These are phyloP conservation scores for Colletotrichum orchidophilum DNA, from an alignment of 2,329 filamentous ascomycete genomes.

Conservation along the genomic window DNA sequence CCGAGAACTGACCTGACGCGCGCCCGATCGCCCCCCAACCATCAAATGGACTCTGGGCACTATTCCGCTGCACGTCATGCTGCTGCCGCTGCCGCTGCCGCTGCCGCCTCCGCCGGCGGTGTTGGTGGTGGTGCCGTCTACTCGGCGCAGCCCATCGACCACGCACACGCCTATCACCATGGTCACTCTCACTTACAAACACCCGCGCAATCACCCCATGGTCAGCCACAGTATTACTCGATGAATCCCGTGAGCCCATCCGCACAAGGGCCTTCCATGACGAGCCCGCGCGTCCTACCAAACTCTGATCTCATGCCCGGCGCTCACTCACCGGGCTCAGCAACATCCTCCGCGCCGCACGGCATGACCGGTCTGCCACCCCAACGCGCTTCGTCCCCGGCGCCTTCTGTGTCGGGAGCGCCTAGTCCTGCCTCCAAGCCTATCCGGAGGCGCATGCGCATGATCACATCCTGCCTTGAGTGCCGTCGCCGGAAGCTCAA, in stretches of 20 bases:
- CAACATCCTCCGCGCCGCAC: conserved; percentile 15
- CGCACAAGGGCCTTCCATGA: conserved; percentile 13
- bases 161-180: conserved; percentile 18
- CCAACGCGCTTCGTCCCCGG: conserved; percentile 6
- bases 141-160: conserved; percentile 18
- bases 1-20: conserved; percentile 19
- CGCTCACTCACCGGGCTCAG: conserved; percentile 23
- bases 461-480: conserved; percentile 76
- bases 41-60: conserved; percentile 28
- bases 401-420: conserved; percentile 6
- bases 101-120: neutral
- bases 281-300: conserved; percentile 28
- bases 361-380: conserved; percentile 9
- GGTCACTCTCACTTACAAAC: conserved; percentile 19
- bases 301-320: conserved; percentile 28
- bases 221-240: conserved; percentile 33
- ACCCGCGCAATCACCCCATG: conserved; percentile 22
- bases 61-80: conserved; percentile 34
- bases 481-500: conserved; percentile 81
- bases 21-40: conserved; percentile 10
- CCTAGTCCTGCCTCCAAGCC: conserved; percentile 44
- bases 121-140: conserved; percentile 15
- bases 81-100: conserved; percentile 6
- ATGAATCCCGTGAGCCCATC: conserved; percentile 24
- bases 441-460: conserved; percentile 68